Evolutionary conservation across 2,329 filamentous ascomycete species (phyloP), one percentile per base, ranked within the genome.

Genomic region (Cadophora malorum): DNA sequence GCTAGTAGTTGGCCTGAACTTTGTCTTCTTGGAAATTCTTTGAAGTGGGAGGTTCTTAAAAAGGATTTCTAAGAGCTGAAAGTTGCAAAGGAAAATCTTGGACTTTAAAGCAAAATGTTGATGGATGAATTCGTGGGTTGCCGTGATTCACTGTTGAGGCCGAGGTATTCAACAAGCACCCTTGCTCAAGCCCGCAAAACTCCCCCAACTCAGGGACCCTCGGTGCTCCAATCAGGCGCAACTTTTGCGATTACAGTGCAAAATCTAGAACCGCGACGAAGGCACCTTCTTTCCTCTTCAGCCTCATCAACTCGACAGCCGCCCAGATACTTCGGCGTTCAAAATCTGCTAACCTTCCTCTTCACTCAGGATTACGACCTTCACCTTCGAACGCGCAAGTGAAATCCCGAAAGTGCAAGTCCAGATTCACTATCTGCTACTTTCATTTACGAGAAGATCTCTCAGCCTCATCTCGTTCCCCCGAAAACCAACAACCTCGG

Each of bases 381-480:
- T 47, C 23, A 50, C 9, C 19, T 16, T 4, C 25, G 25, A 31
- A 16, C 1, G 3, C 7, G 19, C 19, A 62, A 49, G 23, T 62
- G 41, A 62, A 49, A 7, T 4, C 21, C 16, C 14, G 12, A 31
- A 12, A 25, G 14, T 45, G 25, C 4, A 28, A 23, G 38, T 59
- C 23, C 25, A 14, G 23, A 35, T 63, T 64, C 50, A 56, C 62
- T 56, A 28, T 16, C 50, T 19, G 35, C 47, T 12, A 41, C 9
- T 28, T 56, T 21, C 12, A 31, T 16, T 21, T 21, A 55, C 35
- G 45, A 61, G 38, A n/a, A 33, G 61, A 59, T 50, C 7, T 50
- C 55, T 70, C 67, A 68, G 67, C 69, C 66, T 69, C 68, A 63
- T 55, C 58, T 58, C 53, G 21, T 64, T 52, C 53, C 41, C 68